Evolutionary conservation across 1,284 basidiomycete species (phyloP).

Genomic region (Schizophyllum commune): DNA sequence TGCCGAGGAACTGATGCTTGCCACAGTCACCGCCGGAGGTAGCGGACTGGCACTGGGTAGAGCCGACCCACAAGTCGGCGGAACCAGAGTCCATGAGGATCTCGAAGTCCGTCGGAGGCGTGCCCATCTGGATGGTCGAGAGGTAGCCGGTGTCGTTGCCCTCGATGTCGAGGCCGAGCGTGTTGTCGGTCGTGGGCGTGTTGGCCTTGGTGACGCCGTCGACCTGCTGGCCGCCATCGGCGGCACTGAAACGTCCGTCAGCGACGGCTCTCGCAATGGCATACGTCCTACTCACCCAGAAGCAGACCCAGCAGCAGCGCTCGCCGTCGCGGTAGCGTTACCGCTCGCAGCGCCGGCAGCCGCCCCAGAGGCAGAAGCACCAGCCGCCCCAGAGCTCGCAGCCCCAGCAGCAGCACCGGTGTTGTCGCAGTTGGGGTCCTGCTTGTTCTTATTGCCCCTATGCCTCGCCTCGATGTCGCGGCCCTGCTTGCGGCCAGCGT

Average conservation of each 20-base stretch:
- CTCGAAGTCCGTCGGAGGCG: constrained; percentile 62
- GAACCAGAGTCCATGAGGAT: constrained; percentile 85
- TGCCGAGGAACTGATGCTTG: constrained; percentile 62
- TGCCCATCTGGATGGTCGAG: constrained; percentile 71
- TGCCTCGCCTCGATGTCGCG: background rate
- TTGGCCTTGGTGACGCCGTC: constrained; percentile 44
- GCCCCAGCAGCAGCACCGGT: constrained; percentile 10
- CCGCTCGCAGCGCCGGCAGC: constrained; percentile 2
- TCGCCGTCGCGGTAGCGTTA: constrained; percentile 1
- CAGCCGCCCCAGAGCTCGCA: constrained; percentile 7
- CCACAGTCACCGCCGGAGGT: constrained; percentile 41
- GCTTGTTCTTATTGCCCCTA: constrained; percentile 7
- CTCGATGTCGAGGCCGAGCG: constrained; percentile 72
- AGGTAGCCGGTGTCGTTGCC: constrained; percentile 52
- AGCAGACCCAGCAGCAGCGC: constrained; percentile 3
- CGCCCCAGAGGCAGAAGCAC: constrained; percentile 2
- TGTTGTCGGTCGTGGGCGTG: constrained; percentile 43
- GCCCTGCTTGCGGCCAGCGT: background rate
- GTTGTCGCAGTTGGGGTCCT: constrained; percentile 6
- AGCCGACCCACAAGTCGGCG: constrained; percentile 77
- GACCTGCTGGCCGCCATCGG: background rate
- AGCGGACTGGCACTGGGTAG: constrained; percentile 42
- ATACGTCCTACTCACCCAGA: no score
- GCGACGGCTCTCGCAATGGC: no score
- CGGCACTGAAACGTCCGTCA: background rate